Base-by-base conservation (phyloP, 1,139 yeast genomes). In the Sugiyamaella grinbergsii region DNA sequence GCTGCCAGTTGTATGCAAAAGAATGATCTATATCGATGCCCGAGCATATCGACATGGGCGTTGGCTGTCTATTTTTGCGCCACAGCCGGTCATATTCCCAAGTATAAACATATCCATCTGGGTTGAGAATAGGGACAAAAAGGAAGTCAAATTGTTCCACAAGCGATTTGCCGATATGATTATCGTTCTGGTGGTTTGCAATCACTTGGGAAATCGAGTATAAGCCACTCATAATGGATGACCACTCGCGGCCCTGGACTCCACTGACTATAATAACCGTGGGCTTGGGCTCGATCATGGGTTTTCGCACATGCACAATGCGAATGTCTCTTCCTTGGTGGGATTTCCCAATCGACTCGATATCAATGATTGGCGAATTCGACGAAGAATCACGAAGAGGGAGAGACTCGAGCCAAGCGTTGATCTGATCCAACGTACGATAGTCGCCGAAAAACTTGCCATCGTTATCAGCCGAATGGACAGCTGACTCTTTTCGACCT, bases 1-100 rank as follows among this genome's bases (percentile, higher is more conserved):
- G 85, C 79, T 20, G 54, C 54, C 48, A 42, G n/a, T 33, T 39
- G 22, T 22, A 15, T 5, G 79, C 85, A 68, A 83, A 88, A 0
- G 95, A 84, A 62, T 86, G 95, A 66, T 88, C 96, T 52, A 90
- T 82, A 65, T 90, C 96, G 42, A 89, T 79, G 5, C 97, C 97
- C 47, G 77, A 73, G 67, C 97, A 90, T 40, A 75, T 69, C 4
- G 87, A 81, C 47, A 80, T 69, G 33, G 74, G 76, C 0, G 95
- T 85, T 49, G 79, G 78, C 68, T 90, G 96, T 55, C 96, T 77
- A 68, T 88, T 90, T 66, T 90, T 90, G 44, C 95, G 74, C 97
- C 97, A 90, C 55, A 90, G 72, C 51, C 97, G 73, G 65, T 90
- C 96, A 32, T 71, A 65, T 4, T 74, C 75, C 96, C 96, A 90